These are phyloP conservation scores for Lepidopterella palustris DNA, from an alignment of 495 filamentous ascomycete genomes.

Conservation along the genomic window DNA sequence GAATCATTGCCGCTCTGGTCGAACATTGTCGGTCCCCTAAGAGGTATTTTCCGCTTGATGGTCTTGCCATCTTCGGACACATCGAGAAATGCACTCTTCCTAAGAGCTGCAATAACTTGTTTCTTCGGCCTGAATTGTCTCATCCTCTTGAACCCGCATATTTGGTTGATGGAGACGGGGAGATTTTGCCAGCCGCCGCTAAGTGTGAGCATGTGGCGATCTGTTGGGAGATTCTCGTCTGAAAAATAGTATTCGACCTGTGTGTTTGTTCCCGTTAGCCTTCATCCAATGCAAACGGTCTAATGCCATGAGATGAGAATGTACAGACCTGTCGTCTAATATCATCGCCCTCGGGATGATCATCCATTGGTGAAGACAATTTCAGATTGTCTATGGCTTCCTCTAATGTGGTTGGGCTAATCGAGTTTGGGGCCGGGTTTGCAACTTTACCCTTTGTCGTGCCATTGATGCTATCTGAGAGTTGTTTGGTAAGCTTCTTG, in stretches of 20 bases:
- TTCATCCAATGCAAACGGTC: background rate
- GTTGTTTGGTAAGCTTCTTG: no score
- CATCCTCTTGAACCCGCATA: slow-evolving; percentile 38
- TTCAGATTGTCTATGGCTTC: background rate
- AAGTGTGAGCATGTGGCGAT: slow-evolving; percentile 32
- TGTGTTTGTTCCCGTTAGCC: background rate
- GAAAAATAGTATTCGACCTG: slow-evolving; percentile 42
- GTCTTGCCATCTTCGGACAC: slow-evolving; percentile 30
- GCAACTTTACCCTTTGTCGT: background rate
- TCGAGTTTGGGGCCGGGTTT: background rate
- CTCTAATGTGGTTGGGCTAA: background rate
- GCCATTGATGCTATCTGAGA: no score
- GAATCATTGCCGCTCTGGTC: slow-evolving; percentile 6
- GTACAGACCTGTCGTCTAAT: background rate
- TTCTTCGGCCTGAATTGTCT: slow-evolving; percentile 26
- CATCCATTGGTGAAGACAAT: background rate
- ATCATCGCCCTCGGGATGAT: background rate
- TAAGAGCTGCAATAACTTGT: slow-evolving; percentile 28
- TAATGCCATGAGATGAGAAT: background rate
- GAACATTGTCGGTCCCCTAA: slow-evolving; percentile 7
- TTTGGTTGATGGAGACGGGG: slow-evolving; percentile 31
- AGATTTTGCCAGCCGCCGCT: slow-evolving; percentile 30
- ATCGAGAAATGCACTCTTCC: slow-evolving; percentile 32
- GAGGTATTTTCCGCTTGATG: slow-evolving; percentile 27
- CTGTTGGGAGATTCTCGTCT: slow-evolving; percentile 37